Percentiles rank a stretch among this genome's conserved stretches.
Conservation (phyloP, 2,329 filamentous ascomycete species). For the Fusarium clavum region DNA sequence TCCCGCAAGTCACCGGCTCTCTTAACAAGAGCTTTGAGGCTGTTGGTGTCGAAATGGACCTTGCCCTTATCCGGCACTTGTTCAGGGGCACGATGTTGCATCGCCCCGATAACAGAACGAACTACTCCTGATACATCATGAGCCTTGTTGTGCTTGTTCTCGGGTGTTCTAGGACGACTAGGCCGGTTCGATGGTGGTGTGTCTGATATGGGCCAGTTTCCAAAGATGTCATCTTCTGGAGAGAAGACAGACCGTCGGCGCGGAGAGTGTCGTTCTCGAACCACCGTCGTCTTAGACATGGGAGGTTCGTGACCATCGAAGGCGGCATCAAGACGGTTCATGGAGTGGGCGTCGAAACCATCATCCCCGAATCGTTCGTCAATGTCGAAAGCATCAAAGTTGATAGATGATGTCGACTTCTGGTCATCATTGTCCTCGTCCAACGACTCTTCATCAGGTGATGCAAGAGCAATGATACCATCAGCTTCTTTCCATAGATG, state of each 20-base stretch:
- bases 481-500: constrained; percentile 83
- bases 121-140: constrained; percentile 63
- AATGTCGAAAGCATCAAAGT: constrained; percentile 55
- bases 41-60: constrained; percentile 76
- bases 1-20: constrained; percentile 70
- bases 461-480: constrained; percentile 87
- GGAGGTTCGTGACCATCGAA: constrained; percentile 57
- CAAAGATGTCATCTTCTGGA: constrained; percentile 75
- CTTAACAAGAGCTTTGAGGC: constrained; percentile 73
- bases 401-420: constrained; percentile 53
- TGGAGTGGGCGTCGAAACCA: constrained; percentile 59
- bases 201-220: constrained; percentile 59
- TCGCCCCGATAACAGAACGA: constrained; percentile 72
- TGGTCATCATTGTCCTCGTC: constrained; percentile 53
- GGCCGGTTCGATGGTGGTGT: constrained; percentile 51
- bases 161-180: constrained; percentile 57
- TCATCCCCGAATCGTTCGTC: constrained; percentile 61
- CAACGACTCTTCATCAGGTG: constrained; percentile 69
- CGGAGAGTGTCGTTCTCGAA: constrained; percentile 64
- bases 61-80: constrained; percentile 55
- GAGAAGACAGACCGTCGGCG: constrained; percentile 72
- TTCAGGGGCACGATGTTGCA: constrained; percentile 65
- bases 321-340: constrained; percentile 58
- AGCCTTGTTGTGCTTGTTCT: constrained; percentile 50
- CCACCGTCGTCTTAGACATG: constrained; percentile 63